A percentile compares a stretch with the other conserved stretches of the same genome.
Evolutionary conservation across 495 filamentous ascomycete genomes (phyloP).

Genomic region (Annulohypoxylon moriforme): DNA sequence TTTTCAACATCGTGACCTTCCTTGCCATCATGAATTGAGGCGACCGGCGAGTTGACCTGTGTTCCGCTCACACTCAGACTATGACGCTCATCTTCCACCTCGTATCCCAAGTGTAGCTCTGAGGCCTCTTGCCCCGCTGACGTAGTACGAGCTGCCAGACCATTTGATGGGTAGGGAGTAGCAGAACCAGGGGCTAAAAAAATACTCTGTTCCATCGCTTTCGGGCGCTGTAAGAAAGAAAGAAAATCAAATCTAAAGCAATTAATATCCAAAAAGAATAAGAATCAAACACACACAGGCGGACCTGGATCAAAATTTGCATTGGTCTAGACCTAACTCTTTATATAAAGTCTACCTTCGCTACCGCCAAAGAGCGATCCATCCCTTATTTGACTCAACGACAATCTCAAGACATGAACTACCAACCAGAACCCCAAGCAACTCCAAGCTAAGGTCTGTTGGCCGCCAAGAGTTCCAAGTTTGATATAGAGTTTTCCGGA

Average conservation of each 20-base stretch:
- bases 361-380: neutral
- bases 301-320: neutral
- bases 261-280: neutral
- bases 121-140: neutral
- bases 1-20: constrained; percentile 24
- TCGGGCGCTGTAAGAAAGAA: neutral
- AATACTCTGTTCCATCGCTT: constrained; percentile 16
- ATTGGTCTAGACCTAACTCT: constrained; percentile 1
- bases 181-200: neutral
- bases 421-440: constrained; percentile 10
- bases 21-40: constrained; percentile 33
- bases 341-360: neutral
- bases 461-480: constrained; percentile 24
- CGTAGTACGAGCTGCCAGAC: neutral
- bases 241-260: constrained; percentile 5
- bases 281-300: neutral
- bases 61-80: constrained; percentile 21
- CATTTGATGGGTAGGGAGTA: constrained; percentile 2
- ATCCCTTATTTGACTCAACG: neutral
- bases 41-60: constrained; percentile 26
- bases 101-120: neutral
- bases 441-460: constrained; percentile 22
- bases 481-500: neutral
- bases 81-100: constrained; percentile 11
- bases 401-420: constrained; percentile 2